phyloP scores from a whole-genome alignment of 2,329 filamentous ascomycete species.

The Cryphonectria parasitica region DNA sequence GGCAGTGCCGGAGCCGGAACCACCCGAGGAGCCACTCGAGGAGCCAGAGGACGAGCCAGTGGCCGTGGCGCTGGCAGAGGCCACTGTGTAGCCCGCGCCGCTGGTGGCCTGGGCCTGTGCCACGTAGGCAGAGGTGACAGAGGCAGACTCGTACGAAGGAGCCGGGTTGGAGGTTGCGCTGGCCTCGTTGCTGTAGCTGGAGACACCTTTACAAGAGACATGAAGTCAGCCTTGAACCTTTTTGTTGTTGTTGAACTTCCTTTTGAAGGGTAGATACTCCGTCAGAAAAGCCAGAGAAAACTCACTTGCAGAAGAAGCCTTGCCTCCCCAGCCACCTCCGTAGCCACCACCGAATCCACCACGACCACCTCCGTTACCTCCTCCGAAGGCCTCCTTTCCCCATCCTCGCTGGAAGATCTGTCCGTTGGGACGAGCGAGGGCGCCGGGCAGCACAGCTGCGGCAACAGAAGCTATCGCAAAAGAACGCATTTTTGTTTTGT shows the following conservation, averaged over 20 bases:
- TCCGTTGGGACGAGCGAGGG: conserved; percentile 15
- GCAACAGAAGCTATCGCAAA: conserved; percentile 10
- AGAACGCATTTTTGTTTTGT: conserved; percentile 17
- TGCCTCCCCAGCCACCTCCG: conserved; percentile 3
- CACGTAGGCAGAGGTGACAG: background rate
- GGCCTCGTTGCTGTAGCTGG: background rate
- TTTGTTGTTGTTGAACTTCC: too few species aligned
- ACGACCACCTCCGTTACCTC: background rate
- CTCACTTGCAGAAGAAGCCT: conserved; percentile 9
- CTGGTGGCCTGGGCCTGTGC: conserved; percentile 16
- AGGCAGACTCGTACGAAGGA: conserved; percentile 12
- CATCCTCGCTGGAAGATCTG: conserved; percentile 22
- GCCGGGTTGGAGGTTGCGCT: background rate
- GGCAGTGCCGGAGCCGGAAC: conserved; percentile 18
- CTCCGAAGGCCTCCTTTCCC: conserved; percentile 3
- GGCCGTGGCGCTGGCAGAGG: conserved; percentile 9
- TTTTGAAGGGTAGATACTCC: background rate
- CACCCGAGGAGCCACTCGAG: conserved; percentile 9
- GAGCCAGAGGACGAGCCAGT: conserved; percentile 1
- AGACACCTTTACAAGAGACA: background rate
- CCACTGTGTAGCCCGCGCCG: background rate
- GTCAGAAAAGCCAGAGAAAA: background rate
- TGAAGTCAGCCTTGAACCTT: background rate
- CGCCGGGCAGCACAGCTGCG: conserved; percentile 21
- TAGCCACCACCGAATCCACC: conserved; percentile 17